Evolutionary conservation across 2,329 filamentous ascomycete species (phyloP), one percentile per base, ranked within the genome.

Genomic region (Colletotrichum sansevieriae): DNA sequence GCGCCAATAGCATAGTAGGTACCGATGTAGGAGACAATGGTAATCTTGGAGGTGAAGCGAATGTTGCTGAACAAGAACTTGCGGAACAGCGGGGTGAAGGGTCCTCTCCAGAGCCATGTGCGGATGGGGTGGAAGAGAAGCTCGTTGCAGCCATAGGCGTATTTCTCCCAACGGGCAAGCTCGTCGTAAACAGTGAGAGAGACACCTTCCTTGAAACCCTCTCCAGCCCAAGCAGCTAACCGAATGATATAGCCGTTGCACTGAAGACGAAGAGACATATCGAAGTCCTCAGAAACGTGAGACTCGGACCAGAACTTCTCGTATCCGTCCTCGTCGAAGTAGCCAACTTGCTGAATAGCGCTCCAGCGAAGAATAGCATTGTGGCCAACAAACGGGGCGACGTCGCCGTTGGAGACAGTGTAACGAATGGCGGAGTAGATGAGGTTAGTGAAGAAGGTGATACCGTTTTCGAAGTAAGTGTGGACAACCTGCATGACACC

Each of bases 111-210:
- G 51, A 89, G 78, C 93, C 93, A 95, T 73, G 88, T 89, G 69
- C 87, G 86, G 69, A 95, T 83, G 3, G 92, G 93, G 76, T 95
- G 87, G 83, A 96, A 95, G 65, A 95, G 84, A 65, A 95, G 84
- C 81, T 95, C 92, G 77, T 92, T 93, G 80, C 93, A 95, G 43
- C 92, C 92, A 74, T 94, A 95, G 3, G 92, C 93, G 76, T 94
- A 94, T 80, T 95, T 95, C 76, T 95, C 92, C 92, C 93, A 95
- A 65, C 92, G 90, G 2, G 92, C 91, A 68, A 95, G 84, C 78
- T 95, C 93, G 78, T 95, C 92, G 76, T 95, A 94, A 10, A 95
- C 92, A 0, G 92, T 95, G 65, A 95, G 83, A 1, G 92, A 95
- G 62, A 95, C 92, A 72, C 93, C 92, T 77, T 95, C 92, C 77